phyloP scores from a whole-genome alignment of 768 basidiomycete species.

The Polyporus arcularius region DNA sequence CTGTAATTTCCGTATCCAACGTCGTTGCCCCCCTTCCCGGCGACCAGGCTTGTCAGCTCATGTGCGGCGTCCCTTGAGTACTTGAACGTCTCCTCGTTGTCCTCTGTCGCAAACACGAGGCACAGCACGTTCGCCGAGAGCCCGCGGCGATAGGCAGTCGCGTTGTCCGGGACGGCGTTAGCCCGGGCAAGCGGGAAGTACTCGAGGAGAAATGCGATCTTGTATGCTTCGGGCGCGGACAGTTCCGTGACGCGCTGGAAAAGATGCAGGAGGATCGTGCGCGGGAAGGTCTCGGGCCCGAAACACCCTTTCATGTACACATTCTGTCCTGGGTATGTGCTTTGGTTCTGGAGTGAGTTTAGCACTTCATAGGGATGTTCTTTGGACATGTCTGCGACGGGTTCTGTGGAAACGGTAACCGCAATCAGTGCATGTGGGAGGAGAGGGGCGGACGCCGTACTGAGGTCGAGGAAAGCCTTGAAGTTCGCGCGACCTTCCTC shows the following conservation, averaged over 20 bases:
- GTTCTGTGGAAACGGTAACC: constrained; percentile 31
- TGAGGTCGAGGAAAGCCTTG: constrained; percentile 47
- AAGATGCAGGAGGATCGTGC: constrained; percentile 28
- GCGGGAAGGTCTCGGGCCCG: constrained; percentile 30
- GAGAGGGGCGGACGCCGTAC: constrained; percentile 27
- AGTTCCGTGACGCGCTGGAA: constrained; percentile 33
- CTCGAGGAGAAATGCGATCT: constrained; percentile 38
- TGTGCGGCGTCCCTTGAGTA: constrained; percentile 29
- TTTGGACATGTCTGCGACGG: constrained; percentile 41
- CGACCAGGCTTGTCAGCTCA: neutral
- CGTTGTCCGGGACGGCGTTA: constrained; percentile 25
- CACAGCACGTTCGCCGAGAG: constrained; percentile 36
- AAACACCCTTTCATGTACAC: constrained; percentile 47
- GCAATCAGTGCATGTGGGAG: too few relatives aligned
- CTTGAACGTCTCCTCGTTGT: constrained; percentile 31
- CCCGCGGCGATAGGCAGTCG: constrained; percentile 46
- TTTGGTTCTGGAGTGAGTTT: constrained; percentile 45
- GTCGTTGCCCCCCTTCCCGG: constrained; percentile 14
- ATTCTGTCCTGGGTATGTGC: constrained; percentile 36
- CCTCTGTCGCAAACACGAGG: constrained; percentile 37
- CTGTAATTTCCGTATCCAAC: constrained; percentile 51
- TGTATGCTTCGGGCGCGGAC: constrained; percentile 30
- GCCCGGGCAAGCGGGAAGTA: constrained; percentile 43
- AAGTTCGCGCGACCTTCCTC: constrained; percentile 47
- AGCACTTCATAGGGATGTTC: constrained; percentile 51